phyloP scores from a whole-genome alignment of 2,329 filamentous ascomycete species.

The Aspergillus sp. region DNA sequence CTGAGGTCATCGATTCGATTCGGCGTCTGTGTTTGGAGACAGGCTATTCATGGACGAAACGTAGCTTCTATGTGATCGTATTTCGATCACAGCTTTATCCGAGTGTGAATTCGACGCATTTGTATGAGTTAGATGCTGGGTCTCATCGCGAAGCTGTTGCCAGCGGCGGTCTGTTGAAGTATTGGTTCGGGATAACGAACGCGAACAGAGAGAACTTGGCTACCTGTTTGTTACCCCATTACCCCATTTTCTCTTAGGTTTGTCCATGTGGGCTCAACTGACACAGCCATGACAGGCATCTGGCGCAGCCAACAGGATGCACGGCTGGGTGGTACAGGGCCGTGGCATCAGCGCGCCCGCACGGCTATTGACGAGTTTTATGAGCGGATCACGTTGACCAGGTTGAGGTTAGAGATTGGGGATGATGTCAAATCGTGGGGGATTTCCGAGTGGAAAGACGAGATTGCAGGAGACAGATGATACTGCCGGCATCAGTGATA shows the following conservation, averaged over 20 bases:
- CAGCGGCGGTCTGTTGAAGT: slow-evolving; percentile 83
- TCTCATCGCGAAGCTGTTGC: slow-evolving; percentile 77
- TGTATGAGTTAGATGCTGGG: slow-evolving; percentile 71
- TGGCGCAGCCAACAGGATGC: slow-evolving; percentile 59
- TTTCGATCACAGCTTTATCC: slow-evolving; percentile 73
- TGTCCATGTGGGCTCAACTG: neutral
- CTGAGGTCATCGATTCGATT: slow-evolving; percentile 58
- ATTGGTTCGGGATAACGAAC: slow-evolving; percentile 83
- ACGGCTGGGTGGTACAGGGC: slow-evolving; percentile 58
- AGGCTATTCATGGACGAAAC: slow-evolving; percentile 56
- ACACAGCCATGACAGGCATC: slow-evolving; percentile 54
- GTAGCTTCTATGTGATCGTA: slow-evolving; percentile 76
- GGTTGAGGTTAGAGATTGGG: slow-evolving; percentile 61
- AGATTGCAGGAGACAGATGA: neutral
- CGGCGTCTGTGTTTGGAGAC: slow-evolving; percentile 50
- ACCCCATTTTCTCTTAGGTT: neutral
- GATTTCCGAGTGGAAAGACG: slow-evolving; percentile 54
- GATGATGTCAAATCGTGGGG: slow-evolving; percentile 65
- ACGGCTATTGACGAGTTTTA: slow-evolving; percentile 48
- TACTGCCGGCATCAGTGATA: neutral
- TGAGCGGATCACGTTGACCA: slow-evolving; percentile 67
- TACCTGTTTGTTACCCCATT: slow-evolving; percentile 57
- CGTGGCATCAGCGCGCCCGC: slow-evolving; percentile 56
- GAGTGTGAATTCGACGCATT: slow-evolving; percentile 63
- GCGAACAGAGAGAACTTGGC: slow-evolving; percentile 71